Base-by-base conservation (phyloP, 345 rosid species). In the Nephelium lappaceum region DNA sequence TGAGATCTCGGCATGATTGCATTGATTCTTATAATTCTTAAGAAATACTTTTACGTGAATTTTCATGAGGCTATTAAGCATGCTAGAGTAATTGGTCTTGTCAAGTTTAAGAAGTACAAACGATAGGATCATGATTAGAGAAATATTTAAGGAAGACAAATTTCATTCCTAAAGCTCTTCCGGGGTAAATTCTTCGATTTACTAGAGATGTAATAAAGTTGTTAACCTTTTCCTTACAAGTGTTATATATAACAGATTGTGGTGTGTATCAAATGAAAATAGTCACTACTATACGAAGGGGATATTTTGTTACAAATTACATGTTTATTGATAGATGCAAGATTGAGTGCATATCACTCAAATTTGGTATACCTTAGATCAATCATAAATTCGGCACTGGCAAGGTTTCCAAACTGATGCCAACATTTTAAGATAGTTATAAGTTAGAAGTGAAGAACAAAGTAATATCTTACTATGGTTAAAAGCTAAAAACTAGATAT, bases 71-170 rank as follows among this genome's bases (percentile, higher is more conserved):
- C 98, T 53, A 89, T 79, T 79, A 97, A 91, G 80, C 97, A 96
- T 85, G 98, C 99, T 38, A 94, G 88, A 83, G 97, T 95, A 49
- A 96, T 97, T 6, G 99, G 97, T 72, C 99, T 94, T 88, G 94
- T 86, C 64, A 96, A 94, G 84, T 96, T 94, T 79, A 97, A 96
- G 84, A 97, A 96, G 75, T 90, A 86, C 80, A 85, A 82, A 83
- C 90, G 86, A 11, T 58, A 11, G 66, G 16, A 51, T 31, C 51
- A 5, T 39, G 51, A 49, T 41, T 7, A 36, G 61, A 70, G 27
- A 31, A 27, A 38, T 31, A 11, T 9, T 2, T 7, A 16, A 69
- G 8, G 0, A 5, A 18, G 21, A 21, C 16, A 0, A 10, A 9
- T 57, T 77, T 77, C 7, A 23, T 77, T 79, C 38, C 10, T 3